Evolutionary conservation across 768 basidiomycete genomes (phyloP).

Genomic region (Krasilnikovozyma curviuscula): DNA sequence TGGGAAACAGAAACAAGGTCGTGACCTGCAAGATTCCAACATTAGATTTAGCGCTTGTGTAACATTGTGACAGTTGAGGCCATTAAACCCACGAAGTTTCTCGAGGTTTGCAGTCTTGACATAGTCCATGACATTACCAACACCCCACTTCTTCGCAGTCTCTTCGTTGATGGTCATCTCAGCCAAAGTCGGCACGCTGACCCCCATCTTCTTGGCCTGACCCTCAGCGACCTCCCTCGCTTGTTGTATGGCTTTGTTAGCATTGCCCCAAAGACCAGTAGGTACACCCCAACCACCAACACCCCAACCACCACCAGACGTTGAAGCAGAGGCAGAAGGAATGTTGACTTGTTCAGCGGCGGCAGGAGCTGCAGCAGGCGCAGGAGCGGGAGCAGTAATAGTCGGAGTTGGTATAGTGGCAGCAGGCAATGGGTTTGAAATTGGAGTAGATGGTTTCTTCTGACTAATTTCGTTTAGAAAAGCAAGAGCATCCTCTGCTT

Average conservation of each 20-base stretch:
- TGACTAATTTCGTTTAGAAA: conserved; percentile 19
- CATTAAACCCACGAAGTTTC: conserved; percentile 63
- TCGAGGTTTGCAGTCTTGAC: conserved; percentile 79
- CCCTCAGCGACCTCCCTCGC: conserved; percentile 78
- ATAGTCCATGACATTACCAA: conserved; percentile 55
- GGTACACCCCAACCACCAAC: conserved; percentile 54
- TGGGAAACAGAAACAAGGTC: conserved; percentile 75
- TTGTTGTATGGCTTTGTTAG: conserved; percentile 68
- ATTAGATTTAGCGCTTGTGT: too few species aligned
- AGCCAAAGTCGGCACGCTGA: conserved; percentile 15
- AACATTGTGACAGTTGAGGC: too few species aligned
- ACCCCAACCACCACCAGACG: conserved; percentile 23
- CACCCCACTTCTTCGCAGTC: conserved; percentile 72
- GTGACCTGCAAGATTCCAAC: conserved; percentile 48
- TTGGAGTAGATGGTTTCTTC: conserved; percentile 4
- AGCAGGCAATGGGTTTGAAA: too few species aligned
- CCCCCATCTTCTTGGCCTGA: conserved; percentile 56
- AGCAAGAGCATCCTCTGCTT: conserved; percentile 20
- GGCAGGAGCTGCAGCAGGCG: conserved; percentile 10
- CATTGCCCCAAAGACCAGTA: conserved; percentile 59
- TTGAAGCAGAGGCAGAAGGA: conserved; percentile 17
- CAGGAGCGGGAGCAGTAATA: conserved; percentile 15
- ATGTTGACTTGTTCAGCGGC: conserved; percentile 12
- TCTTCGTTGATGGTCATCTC: conserved; percentile 38
- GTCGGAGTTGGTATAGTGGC: background rate